Evolutionary conservation across 2,329 filamentous ascomycete species (phyloP), one percentile per base, ranked within the genome.

Genomic region (Colletotrichum brevisporum): DNA sequence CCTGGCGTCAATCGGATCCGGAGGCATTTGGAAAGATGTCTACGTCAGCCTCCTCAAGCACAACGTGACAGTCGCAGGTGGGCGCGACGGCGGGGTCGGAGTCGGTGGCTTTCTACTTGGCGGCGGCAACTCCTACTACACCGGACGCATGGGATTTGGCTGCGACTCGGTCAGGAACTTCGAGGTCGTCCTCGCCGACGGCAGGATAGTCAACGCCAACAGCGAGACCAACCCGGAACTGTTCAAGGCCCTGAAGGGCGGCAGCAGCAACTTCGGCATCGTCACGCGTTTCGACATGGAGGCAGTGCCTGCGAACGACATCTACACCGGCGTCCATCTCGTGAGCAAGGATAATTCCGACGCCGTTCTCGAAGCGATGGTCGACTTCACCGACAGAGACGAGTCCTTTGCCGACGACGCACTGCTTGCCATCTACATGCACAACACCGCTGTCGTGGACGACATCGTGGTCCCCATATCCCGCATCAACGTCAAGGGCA

Each of bases 121-220:
- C 6, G 83, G 85, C 50, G 86, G 86, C 13, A 81, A 86, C 16
- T 84, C 83, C 1, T 86, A 81, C 76, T 83, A 85, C 73, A 79
- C 82, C 2, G 79, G 80, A 0, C 76, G 75, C 1, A 75, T 81
- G 36, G 86, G 86, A 5, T 83, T 82, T 73, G 82, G 79, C 6
- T 85, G 82, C 62, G 84, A 86, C 71, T 83, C 79, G 16, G 80
- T 85, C 8, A 70, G 73, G 24, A 80, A 78, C 31, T 85, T 78
- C 64, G 77, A 85, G 74, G 76, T 87, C 45, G 84, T 87, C 1
- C 78, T 86, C 2, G 80, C 81, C 0, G 74, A 79, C 56, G 84
- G 85, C 2, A 60, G 67, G 2, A 78, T 87, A 41, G 74, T 84
- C 16, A 78, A 82, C 16, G 83, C 81, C 13, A 83, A 80, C 52